Evolutionary conservation across 2,329 filamentous ascomycete genomes (phyloP).

Genomic region (Sordariomycetes sp.): DNA sequence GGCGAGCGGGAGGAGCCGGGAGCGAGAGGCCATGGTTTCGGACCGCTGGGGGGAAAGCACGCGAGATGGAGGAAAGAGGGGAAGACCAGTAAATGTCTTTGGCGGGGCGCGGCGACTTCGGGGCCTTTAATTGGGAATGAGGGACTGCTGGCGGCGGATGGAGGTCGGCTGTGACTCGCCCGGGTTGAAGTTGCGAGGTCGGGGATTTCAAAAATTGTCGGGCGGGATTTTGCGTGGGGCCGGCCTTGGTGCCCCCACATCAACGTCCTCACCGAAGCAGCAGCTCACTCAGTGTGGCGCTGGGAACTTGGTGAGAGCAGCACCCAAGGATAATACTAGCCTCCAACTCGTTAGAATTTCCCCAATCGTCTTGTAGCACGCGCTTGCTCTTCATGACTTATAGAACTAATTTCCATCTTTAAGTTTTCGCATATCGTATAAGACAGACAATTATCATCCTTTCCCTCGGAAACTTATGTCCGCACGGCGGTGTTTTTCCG

Average conservation of each 20-base stretch:
- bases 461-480: too few species aligned
- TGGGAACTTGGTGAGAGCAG: neutral
- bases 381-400: too few species aligned
- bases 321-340: too few species aligned
- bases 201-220: neutral
- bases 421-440: too few species aligned
- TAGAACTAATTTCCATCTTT: too few species aligned
- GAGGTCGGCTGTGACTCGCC: too few species aligned
- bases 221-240: neutral
- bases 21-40: constrained; percentile 10
- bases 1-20: constrained; percentile 9
- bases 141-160: neutral
- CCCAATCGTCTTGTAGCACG: too few species aligned
- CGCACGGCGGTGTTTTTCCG: too few species aligned
- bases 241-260: neutral
- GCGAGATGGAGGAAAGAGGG: neutral
- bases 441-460: too few species aligned
- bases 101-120: neutral
- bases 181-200: neutral
- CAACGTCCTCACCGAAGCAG: neutral
- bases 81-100: neutral
- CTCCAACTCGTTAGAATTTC: too few species aligned
- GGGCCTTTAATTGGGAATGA: neutral
- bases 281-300: neutral
- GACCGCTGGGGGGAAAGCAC: neutral